phyloP scores from a whole-genome alignment of 345 rosid species.

The Cardamine chenopodiifolia region DNA sequence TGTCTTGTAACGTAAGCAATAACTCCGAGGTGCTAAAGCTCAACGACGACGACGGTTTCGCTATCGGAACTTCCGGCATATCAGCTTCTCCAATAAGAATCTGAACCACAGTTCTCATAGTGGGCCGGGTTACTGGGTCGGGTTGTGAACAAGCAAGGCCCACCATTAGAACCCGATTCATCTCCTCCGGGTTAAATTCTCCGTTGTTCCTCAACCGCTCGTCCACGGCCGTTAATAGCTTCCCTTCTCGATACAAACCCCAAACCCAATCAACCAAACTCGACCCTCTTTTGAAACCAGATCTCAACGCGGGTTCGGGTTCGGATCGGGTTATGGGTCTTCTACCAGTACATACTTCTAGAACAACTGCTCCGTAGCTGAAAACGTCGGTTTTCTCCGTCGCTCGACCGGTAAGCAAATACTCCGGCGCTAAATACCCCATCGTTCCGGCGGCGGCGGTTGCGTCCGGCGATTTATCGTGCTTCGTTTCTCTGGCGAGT shows the following conservation, averaged over 20 bases:
- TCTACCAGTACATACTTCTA: conserved; percentile 84
- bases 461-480: conserved; percentile 90
- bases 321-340: conserved; percentile 71
- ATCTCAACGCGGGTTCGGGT: conserved; percentile 27
- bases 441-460: conserved; percentile 97
- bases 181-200: conserved; percentile 59
- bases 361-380: conserved; percentile 89
- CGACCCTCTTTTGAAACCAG: conserved; percentile 46
- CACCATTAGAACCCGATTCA: conserved; percentile 66
- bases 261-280: conserved; percentile 99
- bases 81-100: conserved; percentile 88
- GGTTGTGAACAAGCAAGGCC: conserved; percentile 96
- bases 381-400: conserved; percentile 88
- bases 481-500: conserved; percentile 81
- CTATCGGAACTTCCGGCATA: conserved; percentile 77
- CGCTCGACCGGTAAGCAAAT: conserved; percentile 85
- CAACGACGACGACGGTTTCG: conserved; percentile 78
- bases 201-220: conserved; percentile 54
- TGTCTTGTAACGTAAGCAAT: conserved; percentile 79
- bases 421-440: conserved; percentile 99
- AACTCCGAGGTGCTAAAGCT: conserved; percentile 86
- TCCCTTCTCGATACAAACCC: conserved; percentile 83
- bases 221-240: conserved; percentile 69
- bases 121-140: conserved; percentile 80
- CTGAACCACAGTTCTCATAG: conserved; percentile 84